Evolutionary conservation across 768 basidiomycete species (phyloP).

Genomic region (Macrolepiota albuminosa): DNA sequence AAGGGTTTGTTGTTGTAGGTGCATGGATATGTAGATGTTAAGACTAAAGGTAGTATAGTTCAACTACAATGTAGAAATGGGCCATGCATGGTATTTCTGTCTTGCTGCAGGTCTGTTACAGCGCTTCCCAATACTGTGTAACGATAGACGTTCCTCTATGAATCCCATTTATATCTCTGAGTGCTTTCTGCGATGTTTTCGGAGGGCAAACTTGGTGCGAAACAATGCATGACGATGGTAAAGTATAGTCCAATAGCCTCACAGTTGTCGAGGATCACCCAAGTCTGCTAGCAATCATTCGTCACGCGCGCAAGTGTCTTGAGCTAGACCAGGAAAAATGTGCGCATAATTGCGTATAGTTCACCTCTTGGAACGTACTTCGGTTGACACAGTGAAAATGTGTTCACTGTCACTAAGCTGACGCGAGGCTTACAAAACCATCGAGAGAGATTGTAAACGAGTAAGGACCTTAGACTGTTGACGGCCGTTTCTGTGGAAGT

Average conservation of each 20-base stretch:
- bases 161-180: background rate
- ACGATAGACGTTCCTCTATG: background rate
- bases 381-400: background rate
- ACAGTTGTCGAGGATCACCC: background rate
- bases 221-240: background rate
- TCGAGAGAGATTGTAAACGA: background rate
- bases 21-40: background rate
- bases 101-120: background rate
- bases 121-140: background rate
- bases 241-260: background rate
- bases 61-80: too few species aligned
- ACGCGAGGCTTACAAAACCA: background rate
- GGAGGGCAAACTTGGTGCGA: background rate
- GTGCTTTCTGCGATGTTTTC: background rate
- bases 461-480: background rate
- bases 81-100: background rate
- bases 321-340: background rate
- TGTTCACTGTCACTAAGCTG: too few species aligned
- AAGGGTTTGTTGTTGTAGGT: background rate
- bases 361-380: background rate
- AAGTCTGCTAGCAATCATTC: background rate
- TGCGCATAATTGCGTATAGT: background rate
- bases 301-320: background rate
- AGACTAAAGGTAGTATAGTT: background rate
- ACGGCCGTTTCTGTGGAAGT: background rate